Percentiles rank a stretch among this genome's conserved stretches.
phyloP scores from a whole-genome alignment of 345 rosid species.

The Aquilaria sinensis region DNA sequence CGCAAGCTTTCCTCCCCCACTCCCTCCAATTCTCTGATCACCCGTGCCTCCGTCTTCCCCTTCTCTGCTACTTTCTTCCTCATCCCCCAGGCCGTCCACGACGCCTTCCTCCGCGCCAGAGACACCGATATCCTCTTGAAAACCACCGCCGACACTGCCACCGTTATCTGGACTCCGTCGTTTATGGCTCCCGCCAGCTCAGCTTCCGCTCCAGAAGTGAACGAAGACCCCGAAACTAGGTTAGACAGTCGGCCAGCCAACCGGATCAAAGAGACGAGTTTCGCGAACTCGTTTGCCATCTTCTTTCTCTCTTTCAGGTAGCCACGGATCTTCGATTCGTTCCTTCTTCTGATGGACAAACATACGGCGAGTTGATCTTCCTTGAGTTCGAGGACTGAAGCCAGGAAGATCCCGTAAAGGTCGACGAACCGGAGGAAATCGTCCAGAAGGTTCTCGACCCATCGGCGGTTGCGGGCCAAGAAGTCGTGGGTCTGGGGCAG shows the following conservation, averaged over 20 bases:
- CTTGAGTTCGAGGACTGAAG: conserved; percentile 28
- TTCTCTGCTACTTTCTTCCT: conserved; percentile 21
- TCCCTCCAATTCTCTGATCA: conserved; percentile 34
- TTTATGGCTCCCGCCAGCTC: conserved; percentile 25
- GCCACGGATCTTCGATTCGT: conserved; percentile 30
- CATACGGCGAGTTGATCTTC: conserved; percentile 43
- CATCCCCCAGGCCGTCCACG: conserved; percentile 23
- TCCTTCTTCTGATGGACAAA: conserved; percentile 43
- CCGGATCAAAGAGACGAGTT: conserved; percentile 24
- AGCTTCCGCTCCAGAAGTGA: conserved; percentile 13
- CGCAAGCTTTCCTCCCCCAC: conserved; percentile 26
- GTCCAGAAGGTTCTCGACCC: conserved; percentile 47
- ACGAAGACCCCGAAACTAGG: conserved; percentile 6
- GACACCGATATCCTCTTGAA: conserved; percentile 30
- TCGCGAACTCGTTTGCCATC: conserved; percentile 33
- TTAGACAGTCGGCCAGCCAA: conserved; percentile 8
- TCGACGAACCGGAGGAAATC: conserved; percentile 48
- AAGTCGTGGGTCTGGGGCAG: conserved; percentile 50
- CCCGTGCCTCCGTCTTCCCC: conserved; percentile 17
- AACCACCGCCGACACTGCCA: conserved; percentile 33
- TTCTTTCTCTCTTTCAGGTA: conserved; percentile 30
- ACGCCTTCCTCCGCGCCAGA: conserved; percentile 20
- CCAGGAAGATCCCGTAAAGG: conserved; percentile 50
- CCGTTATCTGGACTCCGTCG: conserved; percentile 33
- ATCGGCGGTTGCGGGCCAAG: conserved; percentile 29